Conservation (phyloP, 768 basidiomycete species). For the Rhodotorula babjevae region DNA sequence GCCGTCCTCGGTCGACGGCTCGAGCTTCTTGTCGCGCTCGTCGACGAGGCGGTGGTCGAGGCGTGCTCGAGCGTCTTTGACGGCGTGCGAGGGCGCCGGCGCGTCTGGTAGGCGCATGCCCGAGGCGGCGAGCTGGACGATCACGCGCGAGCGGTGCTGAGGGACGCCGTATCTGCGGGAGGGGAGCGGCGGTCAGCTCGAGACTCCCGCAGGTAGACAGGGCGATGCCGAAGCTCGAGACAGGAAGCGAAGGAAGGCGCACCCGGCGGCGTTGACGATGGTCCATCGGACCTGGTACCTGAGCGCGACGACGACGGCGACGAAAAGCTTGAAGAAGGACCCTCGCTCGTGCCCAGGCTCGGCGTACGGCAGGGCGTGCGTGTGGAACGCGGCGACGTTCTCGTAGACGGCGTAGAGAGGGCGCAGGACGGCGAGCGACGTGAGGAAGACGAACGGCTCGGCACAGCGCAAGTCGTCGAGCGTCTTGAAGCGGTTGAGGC, state of each 20-base stretch:
- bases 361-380: neutral
- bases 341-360: neutral
- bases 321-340: slow-evolving; percentile 6
- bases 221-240: too few relatives aligned
- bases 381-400: slow-evolving; percentile 17
- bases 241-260: neutral
- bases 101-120: neutral
- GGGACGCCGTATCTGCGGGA: slow-evolving; percentile 9
- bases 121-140: slow-evolving; percentile 1
- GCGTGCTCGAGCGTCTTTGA: neutral
- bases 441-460: slow-evolving; percentile 3
- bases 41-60: neutral
- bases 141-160: slow-evolving; percentile 3
- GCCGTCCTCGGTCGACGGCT: neutral
- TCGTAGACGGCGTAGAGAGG: slow-evolving; percentile 1
- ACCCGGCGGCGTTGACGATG: slow-evolving; percentile 12
- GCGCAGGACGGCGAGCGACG: neutral
- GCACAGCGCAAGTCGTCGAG: neutral
- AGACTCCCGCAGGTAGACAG: too few relatives aligned
- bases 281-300: slow-evolving; percentile 7
- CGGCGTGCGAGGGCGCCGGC: neutral
- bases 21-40: neutral
- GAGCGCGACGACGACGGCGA: neutral
- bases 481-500: neutral
- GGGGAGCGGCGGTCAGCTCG: too few relatives aligned